These are phyloP conservation scores for Cercospora sp. DNA, from an alignment of 2,329 filamentous ascomycete species.

Conservation along the genomic window DNA sequence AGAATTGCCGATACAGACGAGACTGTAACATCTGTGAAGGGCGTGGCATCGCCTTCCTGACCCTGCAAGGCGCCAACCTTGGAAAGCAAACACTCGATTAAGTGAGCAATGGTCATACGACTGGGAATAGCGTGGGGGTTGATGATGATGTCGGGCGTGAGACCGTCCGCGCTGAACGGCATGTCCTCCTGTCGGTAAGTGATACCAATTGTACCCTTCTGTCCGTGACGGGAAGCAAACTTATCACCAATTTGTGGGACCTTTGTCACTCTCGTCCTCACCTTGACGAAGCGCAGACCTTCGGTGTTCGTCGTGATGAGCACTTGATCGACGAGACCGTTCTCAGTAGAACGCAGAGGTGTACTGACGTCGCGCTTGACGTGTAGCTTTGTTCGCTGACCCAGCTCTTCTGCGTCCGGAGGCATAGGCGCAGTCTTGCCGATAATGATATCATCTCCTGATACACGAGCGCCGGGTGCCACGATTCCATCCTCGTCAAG, in stretches of 20 bases:
- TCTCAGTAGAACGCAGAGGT: conserved; percentile 90
- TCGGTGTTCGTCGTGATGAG: conserved; percentile 93
- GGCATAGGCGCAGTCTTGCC: conserved; percentile 96
- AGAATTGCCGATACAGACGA: conserved; percentile 87
- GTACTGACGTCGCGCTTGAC: conserved; percentile 95
- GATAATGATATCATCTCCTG: conserved; percentile 98
- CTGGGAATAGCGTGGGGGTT: conserved; percentile 99
- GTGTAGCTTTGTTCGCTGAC: conserved; percentile 85
- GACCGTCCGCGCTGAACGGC: conserved; percentile 91
- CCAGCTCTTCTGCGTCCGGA: conserved; percentile 88
- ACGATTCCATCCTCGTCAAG: conserved; percentile 95
- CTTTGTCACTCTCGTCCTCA: conserved; percentile 95
- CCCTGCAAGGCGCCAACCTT: conserved; percentile 94
- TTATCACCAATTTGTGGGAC: conserved; percentile 98
- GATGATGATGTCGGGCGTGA: conserved; percentile 95
- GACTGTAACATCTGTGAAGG: conserved; percentile 96
- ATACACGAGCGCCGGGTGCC: conserved; percentile 88
- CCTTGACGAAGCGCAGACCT: conserved; percentile 93
- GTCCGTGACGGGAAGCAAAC: conserved; percentile 97
- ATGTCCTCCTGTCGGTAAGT: conserved; percentile 98
- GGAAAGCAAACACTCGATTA: conserved; percentile 96
- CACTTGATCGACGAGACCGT: conserved; percentile 92
- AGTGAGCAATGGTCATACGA: conserved; percentile 99
- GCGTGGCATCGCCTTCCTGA: conserved; percentile 94
- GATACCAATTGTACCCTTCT: conserved; percentile 98